Evolutionary conservation across 805 yeast genomes (phyloP).

Genomic region (Starmera caribaea): DNA sequence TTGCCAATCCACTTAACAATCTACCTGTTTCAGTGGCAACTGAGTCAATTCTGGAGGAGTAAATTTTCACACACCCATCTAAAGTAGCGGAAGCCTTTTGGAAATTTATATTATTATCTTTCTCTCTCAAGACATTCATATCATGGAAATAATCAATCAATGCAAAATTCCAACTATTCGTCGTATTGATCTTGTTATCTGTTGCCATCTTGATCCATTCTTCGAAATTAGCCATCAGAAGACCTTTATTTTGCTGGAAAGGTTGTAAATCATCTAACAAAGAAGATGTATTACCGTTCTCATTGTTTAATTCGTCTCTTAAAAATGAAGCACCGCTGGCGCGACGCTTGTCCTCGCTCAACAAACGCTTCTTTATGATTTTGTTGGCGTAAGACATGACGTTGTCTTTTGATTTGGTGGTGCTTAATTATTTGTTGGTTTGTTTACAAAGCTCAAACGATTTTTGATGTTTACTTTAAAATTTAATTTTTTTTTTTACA

Average conservation of each 20-base stretch:
- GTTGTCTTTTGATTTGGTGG: neutral
- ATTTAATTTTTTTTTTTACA: constrained; percentile 1
- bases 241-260: constrained; percentile 23
- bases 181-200: constrained; percentile 72
- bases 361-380: constrained; percentile 17
- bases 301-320: constrained; percentile 18
- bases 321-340: constrained; percentile 23
- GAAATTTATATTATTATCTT: constrained; percentile 71
- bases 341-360: constrained; percentile 17
- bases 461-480: neutral
- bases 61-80: constrained; percentile 92
- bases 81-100: constrained; percentile 86
- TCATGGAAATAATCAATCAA: constrained; percentile 89
- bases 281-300: constrained; percentile 6
- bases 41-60: constrained; percentile 83
- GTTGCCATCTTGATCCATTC: constrained; percentile 79
- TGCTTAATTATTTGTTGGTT: too few relatives aligned
- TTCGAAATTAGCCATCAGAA: constrained; percentile 50
- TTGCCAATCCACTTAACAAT: constrained; percentile 65
- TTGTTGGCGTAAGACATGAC: constrained; percentile 19
- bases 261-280: constrained; percentile 15
- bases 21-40: constrained; percentile 87
- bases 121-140: constrained; percentile 61
- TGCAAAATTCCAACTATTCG: constrained; percentile 86
- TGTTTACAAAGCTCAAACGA: neutral